Base-by-base conservation (phyloP, 2,329 filamentous ascomycete genomes). In the Metarhizium humberi region DNA sequence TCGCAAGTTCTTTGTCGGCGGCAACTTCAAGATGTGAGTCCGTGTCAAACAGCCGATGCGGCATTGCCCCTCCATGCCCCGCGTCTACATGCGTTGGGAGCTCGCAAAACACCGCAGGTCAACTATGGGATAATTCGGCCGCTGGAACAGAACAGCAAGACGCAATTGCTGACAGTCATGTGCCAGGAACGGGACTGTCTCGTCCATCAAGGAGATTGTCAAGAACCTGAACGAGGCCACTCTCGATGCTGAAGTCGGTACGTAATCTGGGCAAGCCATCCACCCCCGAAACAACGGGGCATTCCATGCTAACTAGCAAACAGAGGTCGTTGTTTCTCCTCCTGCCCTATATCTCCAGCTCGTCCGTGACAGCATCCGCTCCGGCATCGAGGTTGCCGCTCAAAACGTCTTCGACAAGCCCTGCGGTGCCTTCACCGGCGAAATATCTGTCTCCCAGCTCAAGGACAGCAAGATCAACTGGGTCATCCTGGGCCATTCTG, bases 331-430 rank as follows among this genome's bases (percentile, higher is more conserved):
- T 73, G 85, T 99, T 73, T 85, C 94, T 60, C 94, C 94, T 60
- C 90, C 94, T 50, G 75, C 90, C 57, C 81, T 97, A 70, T 97
- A 96, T 81, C 90, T 99, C 66, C 82, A 90, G 69, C 84, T 92
- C 62, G 85, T 91, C 68, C 90, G 90, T 67, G 86, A 94, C 71
- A 80, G 85, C 68, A 82, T 92, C 66, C 84, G 86, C 71, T 69
- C 81, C 65, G 84, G 85, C 62, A 79, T 99, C 70, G 87, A 89
- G 69, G 88, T 99, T 60, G 88, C 92, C 56, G 87, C 94, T 56
- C 94, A 99, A 79, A 99, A 99, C 76, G 90, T 97, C 74, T 97
- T 84, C 76, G 89, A 97, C 81, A 92, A 92, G 83, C 90, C 91
- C 72, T 91, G 94, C 74, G 94, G 94, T 66, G 94, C 94, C 66